Conservation (phyloP, 2,329 filamentous ascomycete species). For the Cryphonectria parasitica region DNA sequence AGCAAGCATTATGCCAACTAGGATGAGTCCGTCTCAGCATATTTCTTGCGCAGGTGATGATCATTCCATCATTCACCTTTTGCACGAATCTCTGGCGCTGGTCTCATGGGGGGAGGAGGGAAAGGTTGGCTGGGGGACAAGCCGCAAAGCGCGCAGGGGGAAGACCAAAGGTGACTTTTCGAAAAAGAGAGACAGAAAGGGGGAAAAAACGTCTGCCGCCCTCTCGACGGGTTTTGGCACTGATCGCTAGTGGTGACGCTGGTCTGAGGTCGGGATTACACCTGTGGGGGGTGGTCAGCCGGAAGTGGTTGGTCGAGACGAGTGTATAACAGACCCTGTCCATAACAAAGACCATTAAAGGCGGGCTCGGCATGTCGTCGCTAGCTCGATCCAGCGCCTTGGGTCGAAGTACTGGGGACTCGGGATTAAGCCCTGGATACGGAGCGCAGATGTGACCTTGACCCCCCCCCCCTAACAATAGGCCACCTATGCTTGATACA, state of each 20-base stretch:
- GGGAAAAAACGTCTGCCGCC: background rate
- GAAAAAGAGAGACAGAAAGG: background rate
- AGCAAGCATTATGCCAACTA: background rate
- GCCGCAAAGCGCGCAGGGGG: background rate
- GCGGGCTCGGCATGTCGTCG: constrained; percentile 31
- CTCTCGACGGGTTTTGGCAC: background rate
- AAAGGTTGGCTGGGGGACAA: background rate
- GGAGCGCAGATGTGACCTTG: constrained; percentile 11
- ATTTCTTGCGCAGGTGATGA: background rate
- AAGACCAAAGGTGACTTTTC: background rate
- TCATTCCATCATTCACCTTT: background rate
- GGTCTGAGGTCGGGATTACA: constrained; percentile 5
- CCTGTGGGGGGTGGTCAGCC: constrained; percentile 20
- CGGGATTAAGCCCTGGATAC: constrained; percentile 20
- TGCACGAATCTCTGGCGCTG: background rate
- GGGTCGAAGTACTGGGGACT: constrained; percentile 27
- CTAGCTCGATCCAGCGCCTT: constrained; percentile 31
- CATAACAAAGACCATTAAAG: constrained; percentile 24
- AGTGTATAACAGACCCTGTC: constrained; percentile 13
- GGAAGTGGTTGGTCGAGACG: constrained; percentile 14
- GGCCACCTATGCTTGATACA: constrained; percentile 11
- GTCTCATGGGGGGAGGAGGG: too few relatives aligned
- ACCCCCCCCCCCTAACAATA: background rate
- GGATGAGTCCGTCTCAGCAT: background rate
- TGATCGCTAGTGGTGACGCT: constrained; percentile 8